phyloP scores from a whole-genome alignment of 2,329 filamentous ascomycete species.

The Colletotrichum eremochloae region DNA sequence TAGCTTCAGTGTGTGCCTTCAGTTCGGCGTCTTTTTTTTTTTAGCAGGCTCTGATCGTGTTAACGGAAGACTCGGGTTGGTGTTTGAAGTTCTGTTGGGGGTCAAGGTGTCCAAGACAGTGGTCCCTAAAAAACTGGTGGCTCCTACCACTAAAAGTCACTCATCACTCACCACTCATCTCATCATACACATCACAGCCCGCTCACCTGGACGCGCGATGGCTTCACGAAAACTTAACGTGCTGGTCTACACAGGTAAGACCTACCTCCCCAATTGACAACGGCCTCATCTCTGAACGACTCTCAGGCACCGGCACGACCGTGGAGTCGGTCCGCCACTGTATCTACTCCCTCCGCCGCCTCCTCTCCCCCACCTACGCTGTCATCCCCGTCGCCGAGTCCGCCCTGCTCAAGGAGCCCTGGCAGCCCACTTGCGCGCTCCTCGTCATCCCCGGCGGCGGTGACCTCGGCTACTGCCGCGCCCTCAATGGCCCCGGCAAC shows the following conservation, averaged over 20 bases:
- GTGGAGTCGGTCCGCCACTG: conserved; percentile 91
- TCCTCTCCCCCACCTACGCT: conserved; percentile 92
- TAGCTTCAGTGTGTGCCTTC: no score
- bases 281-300: conserved; percentile 42
- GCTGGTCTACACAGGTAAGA: conserved; percentile 87
- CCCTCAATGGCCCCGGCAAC: conserved; percentile 90
- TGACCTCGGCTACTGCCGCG: conserved; percentile 91
- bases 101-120: conserved; percentile 18
- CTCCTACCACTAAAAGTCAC: conserved; percentile 16
- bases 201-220: conserved; percentile 60
- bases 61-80: conserved; percentile 24
- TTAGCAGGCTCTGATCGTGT: conserved; percentile 8
- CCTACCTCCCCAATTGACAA: conserved; percentile 41
- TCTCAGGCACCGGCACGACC: conserved; percentile 83
- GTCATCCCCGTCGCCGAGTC: conserved; percentile 87
- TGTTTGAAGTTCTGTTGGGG: conserved; percentile 22
- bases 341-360: conserved; percentile 85
- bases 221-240: conserved; percentile 84
- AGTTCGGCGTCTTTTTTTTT: not conserved
- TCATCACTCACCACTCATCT: conserved; percentile 18
- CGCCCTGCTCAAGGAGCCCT: conserved; percentile 90
- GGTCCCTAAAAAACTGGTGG: conserved; percentile 26
- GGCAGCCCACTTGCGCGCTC: conserved; percentile 87
- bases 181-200: conserved; percentile 22
- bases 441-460: conserved; percentile 94